Percentiles rank a stretch among this genome's conserved stretches.
These are phyloP conservation scores for Helicosporidium sp. DNA, from an alignment of 139 green algal species.

Conservation along the genomic window DNA sequence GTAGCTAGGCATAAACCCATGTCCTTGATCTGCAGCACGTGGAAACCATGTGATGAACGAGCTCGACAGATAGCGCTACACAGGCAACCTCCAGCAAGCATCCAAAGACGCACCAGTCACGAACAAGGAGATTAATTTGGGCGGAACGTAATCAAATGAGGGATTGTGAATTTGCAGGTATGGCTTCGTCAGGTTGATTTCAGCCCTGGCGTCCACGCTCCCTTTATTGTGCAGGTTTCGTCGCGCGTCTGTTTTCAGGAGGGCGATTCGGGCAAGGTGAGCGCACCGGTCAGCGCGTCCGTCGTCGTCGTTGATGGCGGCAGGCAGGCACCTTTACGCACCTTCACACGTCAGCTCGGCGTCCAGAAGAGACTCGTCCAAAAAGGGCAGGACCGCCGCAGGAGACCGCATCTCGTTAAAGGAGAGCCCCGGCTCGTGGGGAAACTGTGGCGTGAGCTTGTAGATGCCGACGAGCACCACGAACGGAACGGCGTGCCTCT, in stretches of 20 bases:
- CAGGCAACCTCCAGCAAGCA: neutral
- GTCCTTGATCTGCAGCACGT: constrained; percentile 13
- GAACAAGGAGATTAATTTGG: constrained; percentile 73
- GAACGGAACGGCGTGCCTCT: constrained; percentile 70
- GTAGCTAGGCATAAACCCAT: constrained; percentile 25
- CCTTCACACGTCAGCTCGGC: neutral
- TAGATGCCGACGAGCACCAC: constrained; percentile 84
- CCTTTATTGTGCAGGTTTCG: too few species aligned
- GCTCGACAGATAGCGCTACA: neutral
- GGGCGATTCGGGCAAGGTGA: too few species aligned
- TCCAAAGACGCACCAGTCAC: constrained; percentile 38
- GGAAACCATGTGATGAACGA: neutral
- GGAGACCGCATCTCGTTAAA: constrained; percentile 47
- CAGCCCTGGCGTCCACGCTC: too few species aligned
- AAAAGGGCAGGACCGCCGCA: constrained; percentile 13
- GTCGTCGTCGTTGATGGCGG: neutral
- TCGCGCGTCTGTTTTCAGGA: neutral
- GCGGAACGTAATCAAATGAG: constrained; percentile 82
- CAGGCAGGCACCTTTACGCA: neutral
- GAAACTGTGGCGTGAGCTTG: constrained; percentile 83
- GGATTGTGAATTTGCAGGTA: constrained; percentile 70
- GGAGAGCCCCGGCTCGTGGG: constrained; percentile 60
- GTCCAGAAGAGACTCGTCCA: too few species aligned
- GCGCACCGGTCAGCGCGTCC: too few species aligned
- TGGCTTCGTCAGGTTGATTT: neutral